Evolutionary conservation across 805 yeast genomes (phyloP), one percentile per base, ranked within the genome.

Genomic region (Candida mattraensis): DNA sequence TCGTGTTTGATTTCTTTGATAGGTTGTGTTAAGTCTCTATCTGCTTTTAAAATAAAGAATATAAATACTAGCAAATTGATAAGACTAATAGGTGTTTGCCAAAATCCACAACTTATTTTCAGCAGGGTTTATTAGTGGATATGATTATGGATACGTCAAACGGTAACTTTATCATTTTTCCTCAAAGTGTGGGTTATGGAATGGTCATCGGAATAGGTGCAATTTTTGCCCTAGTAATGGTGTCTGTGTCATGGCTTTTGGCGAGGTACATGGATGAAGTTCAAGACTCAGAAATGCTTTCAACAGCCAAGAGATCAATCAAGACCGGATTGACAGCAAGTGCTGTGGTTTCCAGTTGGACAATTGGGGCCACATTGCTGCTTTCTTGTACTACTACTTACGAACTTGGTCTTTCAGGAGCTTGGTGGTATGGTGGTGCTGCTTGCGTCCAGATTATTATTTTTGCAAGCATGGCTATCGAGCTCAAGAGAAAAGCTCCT

Each of bases 121-220:
- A n/a, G n/a, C n/a, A n/a, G n/a, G n/a, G n/a, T n/a, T n/a, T n/a
- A n/a, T n/a, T n/a, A n/a, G n/a, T n/a, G n/a, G n/a, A n/a, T n/a
- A 33, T 33, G 36, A 18, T 23, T 13, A 12, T 33, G 15, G 36
- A 33, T n/a, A 25, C 23, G 8, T 33, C 36, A 7, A 18, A 29
- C 8, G 38, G 38, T 19, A 22, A 28, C 10, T 35, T 35, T 14
- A 23, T 35, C 10, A 16, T 45, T 13, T 47, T 48, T 30, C 33
- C 49, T 12, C 45, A 42, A 32, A 30, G 50, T 15, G 42, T 38
- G 25, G 74, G 74, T 1, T 70, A 67, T 44, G 70, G 70, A 6
- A 56, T 58, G 33, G 60, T 67, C 21, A 52, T 69, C 10, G 74
- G 72, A 4, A 56, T 67, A 4, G 74, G 74, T 10, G 58, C 69